A percentile compares a stretch with the other conserved stretches of the same genome.
Conservation (phyloP, 2,329 filamentous ascomycete species). For the Septoria petroselini region DNA sequence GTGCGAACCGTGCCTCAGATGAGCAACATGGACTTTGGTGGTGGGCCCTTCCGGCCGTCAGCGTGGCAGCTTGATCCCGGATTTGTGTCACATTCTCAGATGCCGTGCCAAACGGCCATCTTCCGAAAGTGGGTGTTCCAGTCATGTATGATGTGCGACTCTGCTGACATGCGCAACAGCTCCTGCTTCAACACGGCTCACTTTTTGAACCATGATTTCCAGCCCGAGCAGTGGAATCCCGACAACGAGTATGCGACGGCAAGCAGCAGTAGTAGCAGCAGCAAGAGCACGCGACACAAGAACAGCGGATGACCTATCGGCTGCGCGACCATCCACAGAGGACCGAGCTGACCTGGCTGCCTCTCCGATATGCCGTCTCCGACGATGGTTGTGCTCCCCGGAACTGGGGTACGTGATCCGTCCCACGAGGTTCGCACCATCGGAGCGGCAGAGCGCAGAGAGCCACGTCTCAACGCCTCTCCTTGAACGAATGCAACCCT, state of each 20-base stretch:
- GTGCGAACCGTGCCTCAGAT: constrained; percentile 32
- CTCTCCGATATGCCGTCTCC: constrained; percentile 18
- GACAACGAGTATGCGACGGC: constrained; percentile 45
- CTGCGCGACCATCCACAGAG: constrained; percentile 43
- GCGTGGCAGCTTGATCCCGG: constrained; percentile 46
- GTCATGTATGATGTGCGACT: neutral
- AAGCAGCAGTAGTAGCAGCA: constrained; percentile 30
- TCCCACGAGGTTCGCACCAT: constrained; percentile 25
- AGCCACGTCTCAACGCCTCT: constrained; percentile 15
- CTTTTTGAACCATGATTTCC: constrained; percentile 52
- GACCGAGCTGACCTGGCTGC: constrained; percentile 20
- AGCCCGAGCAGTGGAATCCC: constrained; percentile 53
- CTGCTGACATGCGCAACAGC: constrained; percentile 34
- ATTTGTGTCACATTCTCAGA: constrained; percentile 40
- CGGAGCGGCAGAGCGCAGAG: constrained; percentile 28
- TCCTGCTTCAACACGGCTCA: constrained; percentile 53
- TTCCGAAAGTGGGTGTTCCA: constrained; percentile 42
- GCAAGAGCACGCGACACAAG: constrained; percentile 33
- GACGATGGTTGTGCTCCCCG: constrained; percentile 22
- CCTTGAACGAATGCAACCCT: constrained; percentile 15
- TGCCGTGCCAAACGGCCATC: constrained; percentile 49
- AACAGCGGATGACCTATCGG: constrained; percentile 39
- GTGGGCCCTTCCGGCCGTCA: constrained; percentile 47
- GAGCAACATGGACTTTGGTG: constrained; percentile 28
- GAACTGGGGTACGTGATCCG: constrained; percentile 16